A percentile compares a stretch with the other conserved stretches of the same genome.
phyloP scores from a whole-genome alignment of 768 basidiomycete species.

The Amylocystis lapponica region DNA sequence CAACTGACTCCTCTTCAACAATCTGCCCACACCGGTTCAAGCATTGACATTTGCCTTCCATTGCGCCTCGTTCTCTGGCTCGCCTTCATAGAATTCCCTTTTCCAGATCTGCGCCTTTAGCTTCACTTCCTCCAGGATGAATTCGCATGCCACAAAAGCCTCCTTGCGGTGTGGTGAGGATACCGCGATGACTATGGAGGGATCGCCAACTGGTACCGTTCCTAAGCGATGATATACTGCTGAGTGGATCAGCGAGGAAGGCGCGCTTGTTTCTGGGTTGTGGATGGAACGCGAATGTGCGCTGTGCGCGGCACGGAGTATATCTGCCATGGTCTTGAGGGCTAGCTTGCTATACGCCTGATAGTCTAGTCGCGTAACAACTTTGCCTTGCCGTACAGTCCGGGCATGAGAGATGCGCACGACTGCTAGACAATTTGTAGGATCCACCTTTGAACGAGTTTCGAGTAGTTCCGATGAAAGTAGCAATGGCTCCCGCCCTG shows the following conservation, averaged over 20 bases:
- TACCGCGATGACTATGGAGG: conserved; percentile 82
- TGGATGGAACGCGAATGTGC: conserved; percentile 38
- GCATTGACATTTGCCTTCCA: conserved; percentile 21
- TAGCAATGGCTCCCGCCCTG: conserved; percentile 62
- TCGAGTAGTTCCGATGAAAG: conserved; percentile 83
- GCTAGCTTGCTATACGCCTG: conserved; percentile 80
- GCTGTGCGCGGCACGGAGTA: conserved; percentile 43
- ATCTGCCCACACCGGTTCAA: no score
- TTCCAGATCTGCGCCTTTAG: conserved; percentile 86
- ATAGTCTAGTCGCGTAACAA: conserved; percentile 71
- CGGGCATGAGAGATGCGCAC: neutral
- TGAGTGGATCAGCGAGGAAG: conserved; percentile 42
- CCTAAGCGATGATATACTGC: conserved; percentile 76
- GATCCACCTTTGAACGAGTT: conserved; percentile 73
- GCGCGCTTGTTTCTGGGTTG: conserved; percentile 5
- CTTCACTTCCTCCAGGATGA: conserved; percentile 84
- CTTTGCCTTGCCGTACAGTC: conserved; percentile 58
- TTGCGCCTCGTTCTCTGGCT: conserved; percentile 44
- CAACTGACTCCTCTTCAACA: neutral
- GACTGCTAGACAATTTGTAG: neutral
- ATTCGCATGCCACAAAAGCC: conserved; percentile 75
- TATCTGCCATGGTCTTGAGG: conserved; percentile 67
- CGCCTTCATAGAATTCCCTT: conserved; percentile 78
- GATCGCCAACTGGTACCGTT: conserved; percentile 67
- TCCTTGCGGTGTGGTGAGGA: conserved; percentile 81